Evolutionary conservation across 768 basidiomycete genomes (phyloP), one percentile per base, ranked within the genome.

Genomic region (Trametes gibbosa): DNA sequence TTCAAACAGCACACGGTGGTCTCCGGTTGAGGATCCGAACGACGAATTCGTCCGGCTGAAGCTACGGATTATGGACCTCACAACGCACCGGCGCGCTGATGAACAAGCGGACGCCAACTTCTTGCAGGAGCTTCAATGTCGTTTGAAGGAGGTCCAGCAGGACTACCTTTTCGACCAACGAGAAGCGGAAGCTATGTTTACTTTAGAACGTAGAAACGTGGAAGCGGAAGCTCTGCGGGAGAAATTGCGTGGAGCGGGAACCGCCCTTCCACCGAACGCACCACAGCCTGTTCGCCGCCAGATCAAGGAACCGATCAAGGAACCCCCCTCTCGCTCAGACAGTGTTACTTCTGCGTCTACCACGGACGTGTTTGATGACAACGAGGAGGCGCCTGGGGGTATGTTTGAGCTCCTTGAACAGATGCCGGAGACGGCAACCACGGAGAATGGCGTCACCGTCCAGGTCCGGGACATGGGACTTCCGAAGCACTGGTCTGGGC

Each of bases 401-500:
- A 74, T 97, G 32, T 81, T 95, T 56, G 87, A 83, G 40, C 75
- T 95, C 50, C 77, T 96, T 45, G 89, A 95, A 23, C 79, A 79
- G 51, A 75, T 83, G 66, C 82, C 86, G 13, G 68, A 75, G 6
- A 81, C 76, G n/a, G 83, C 83, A 62, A 77, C 79, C n/a, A 84
- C 81, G 19, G 70, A 76, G 10, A 70, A 77, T 52, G 89, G 87
- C 14, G 77, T 74, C 9, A 80, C 79, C 5, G 74, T 89, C 47
- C 71, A 63, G 25, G 67, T 87, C 62, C 79, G 86, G 25, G 85
- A 94, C 59, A 88, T 98, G 86, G 69, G 84, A 1, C 76, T 92
- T 24, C 90, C 93, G 2, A 96, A 91, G 73, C 84, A 90, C 67
- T 87, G 86, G 79, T 86, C 90, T 37, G 89, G 90, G 35, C 86